Evolutionary conservation across 345 rosid genomes (phyloP), one percentile per base, ranked within the genome.

Genomic region (Brassica cretica): DNA sequence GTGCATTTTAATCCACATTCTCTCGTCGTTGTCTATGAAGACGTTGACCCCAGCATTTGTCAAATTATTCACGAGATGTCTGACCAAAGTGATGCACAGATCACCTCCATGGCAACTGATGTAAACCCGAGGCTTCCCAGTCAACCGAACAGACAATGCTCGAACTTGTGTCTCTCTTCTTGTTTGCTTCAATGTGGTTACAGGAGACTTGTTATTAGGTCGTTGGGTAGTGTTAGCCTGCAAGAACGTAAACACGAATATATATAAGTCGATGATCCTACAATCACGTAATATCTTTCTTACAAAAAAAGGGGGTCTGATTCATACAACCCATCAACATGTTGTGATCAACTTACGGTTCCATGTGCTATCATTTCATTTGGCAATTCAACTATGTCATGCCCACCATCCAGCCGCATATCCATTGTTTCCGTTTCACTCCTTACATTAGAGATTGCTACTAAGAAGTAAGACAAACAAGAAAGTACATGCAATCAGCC

Each of bases 91-190:
- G 1, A 8, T 46, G 12, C 53, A n/a, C 3, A 25, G 39, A 27
- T 69, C 79, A 14, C 25, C 8, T 29, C 68, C 78, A 64, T 77
- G 76, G 25, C 21, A 80, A 64, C 78, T 80, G 49, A 79, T 2
- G 12, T 63, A 74, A 61, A 79, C 72, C 29, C 16, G 51, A 64
- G 75, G 71, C 9, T 68, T 8, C 71, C 5, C 6, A 2, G 55
- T 9, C 58, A 67, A 67, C 19, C 25, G 35, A 32, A 10, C n/a
- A 5, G 12, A 25, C 64, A 10, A 1, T 9, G 30, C 32, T 59
- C 30, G 30, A 59, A 41, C 18, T 3, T 41, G 19, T 24, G 35
- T 67, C 35, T 67, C 58, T 67, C 58, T 24, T 41, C 5, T n/a
- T 66, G 5, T 5, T 5, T 39, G 25, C 10, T 11, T 66, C 5